Base-by-base conservation (phyloP, 1,284 basidiomycete species). In the Butyriboletus appendiculatus region DNA sequence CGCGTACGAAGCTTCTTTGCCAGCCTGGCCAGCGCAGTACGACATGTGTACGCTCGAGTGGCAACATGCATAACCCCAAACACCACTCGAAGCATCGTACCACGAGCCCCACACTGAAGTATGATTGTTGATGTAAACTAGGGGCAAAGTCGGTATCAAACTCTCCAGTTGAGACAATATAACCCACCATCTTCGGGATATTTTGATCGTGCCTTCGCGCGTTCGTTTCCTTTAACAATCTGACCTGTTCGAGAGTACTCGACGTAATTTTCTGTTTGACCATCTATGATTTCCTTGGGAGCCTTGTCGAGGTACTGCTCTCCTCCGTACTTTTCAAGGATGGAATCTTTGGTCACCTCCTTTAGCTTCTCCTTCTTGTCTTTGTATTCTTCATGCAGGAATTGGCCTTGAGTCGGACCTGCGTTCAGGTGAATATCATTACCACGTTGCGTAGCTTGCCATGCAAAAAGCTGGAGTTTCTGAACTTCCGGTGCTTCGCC, bases 251-350 rank as follows among this genome's bases (percentile, higher is more conserved):
- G 80, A 52, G 94, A 96, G 73, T 98, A 99, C 75, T 99, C 97
- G 44, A 98, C 92, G 62, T 99, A 99, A 58, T 96, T 84, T 73
- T 99, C 97, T 33, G 95, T 96, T 75, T 98, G 96, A 0, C 97
- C 97, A 56, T 87, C 85, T 37, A 94, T 73, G 34, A 99, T 78
- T 74, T 99, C 96, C 66, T 86, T 88, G 10, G 97, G 94, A 10
- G 88, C 86, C 35, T 82, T 82, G 71, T 95, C 87, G 55, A 99
- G 80, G 73, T 97, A 96, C 72, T 97, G 82, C 62, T 90, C 96
- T 33, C 97, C 97, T 49, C 97, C 97, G 62, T 99, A 99, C 73
- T 85, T 92, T 41, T 83, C 85, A 50, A 98, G 77, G 48, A 98
- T 94, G 65, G 90, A 89, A 59, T 86, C 85, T 75, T 96, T 94